A percentile compares a stretch with the other conserved stretches of the same genome.
Evolutionary conservation across 805 yeast species (phyloP).

Genomic region (Yarrowia deformans): DNA sequence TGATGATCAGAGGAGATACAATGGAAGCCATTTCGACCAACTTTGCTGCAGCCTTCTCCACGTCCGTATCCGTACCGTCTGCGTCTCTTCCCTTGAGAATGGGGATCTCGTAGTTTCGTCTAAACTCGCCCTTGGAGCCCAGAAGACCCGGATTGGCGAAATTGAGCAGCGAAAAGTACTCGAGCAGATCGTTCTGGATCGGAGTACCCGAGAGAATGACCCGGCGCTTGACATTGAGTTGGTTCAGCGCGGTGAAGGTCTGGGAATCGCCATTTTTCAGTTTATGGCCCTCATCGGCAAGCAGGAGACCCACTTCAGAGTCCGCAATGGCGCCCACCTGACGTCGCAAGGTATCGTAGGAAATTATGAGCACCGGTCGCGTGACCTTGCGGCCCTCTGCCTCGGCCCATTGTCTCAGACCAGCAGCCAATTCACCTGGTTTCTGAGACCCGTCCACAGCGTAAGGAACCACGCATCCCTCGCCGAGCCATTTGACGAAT

Average conservation of each 20-base stretch:
- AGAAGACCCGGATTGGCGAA: constrained; percentile 94
- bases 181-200: constrained; percentile 92
- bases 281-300: constrained; percentile 88
- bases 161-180: constrained; percentile 85
- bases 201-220: constrained; percentile 97
- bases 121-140: constrained; percentile 83
- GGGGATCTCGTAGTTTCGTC: constrained; percentile 80
- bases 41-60: constrained; percentile 70
- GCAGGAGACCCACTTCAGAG: constrained; percentile 82
- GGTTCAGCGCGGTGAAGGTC: constrained; percentile 84
- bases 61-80: constrained; percentile 81
- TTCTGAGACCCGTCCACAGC: constrained; percentile 88
- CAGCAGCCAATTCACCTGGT: constrained; percentile 68
- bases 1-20: constrained; percentile 88
- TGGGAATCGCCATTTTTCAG: constrained; percentile 88
- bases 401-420: constrained; percentile 81
- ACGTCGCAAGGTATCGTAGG: constrained; percentile 90
- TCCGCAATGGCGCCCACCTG: constrained; percentile 77
- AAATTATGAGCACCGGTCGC: constrained; percentile 89
- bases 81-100: constrained; percentile 91
- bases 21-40: constrained; percentile 71
- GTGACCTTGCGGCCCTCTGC: constrained; percentile 89
- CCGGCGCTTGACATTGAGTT: constrained; percentile 84
- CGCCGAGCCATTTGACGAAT: constrained; percentile 92
- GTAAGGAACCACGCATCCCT: constrained; percentile 83